A percentile compares a stretch with the other conserved stretches of the same genome.
These are phyloP conservation scores for Trichosporon ovoides DNA, from an alignment of 1,284 basidiomycete species.

Conservation along the genomic window DNA sequence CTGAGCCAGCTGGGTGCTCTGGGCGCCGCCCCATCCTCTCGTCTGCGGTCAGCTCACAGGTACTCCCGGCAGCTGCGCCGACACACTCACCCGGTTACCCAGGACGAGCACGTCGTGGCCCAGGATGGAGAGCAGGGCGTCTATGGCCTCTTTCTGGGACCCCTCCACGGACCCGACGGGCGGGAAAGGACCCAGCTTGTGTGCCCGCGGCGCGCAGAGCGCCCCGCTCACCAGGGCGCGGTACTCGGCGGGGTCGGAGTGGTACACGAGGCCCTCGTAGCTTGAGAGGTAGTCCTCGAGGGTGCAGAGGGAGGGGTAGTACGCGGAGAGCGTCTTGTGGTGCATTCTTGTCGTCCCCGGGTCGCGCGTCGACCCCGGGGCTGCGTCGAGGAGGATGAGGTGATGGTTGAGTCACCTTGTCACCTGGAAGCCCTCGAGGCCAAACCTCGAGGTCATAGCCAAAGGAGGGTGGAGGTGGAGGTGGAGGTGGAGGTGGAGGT, in stretches of 20 bases:
- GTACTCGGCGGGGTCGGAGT: conserved; percentile 28
- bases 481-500: neutral
- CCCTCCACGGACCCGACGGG: neutral
- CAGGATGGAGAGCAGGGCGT: conserved; percentile 31
- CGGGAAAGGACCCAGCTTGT: neutral
- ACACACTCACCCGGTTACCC: conserved; percentile 22
- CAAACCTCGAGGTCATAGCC: neutral
- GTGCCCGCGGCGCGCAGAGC: conserved; percentile 21
- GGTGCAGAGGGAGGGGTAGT: conserved; percentile 28
- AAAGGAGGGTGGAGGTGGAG: neutral
- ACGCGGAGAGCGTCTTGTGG: conserved; percentile 44
- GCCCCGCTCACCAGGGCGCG: conserved; percentile 19
- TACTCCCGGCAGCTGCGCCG: neutral
- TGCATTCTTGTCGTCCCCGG: conserved; percentile 7
- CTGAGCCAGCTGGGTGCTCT: neutral
- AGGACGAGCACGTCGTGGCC: conserved; percentile 24
- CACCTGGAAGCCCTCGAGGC: too few species aligned
- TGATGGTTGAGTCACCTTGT: neutral
- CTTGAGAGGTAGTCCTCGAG: conserved; percentile 20
- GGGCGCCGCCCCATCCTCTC: neutral
- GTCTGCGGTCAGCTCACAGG: conserved; percentile 1
- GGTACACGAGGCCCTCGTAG: conserved; percentile 10
- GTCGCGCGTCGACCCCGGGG: neutral
- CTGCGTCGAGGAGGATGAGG: neutral
- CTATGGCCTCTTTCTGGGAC: conserved; percentile 30